Base-by-base conservation (phyloP, 129 eudicot genomes). In the Cynara cardunculus region DNA sequence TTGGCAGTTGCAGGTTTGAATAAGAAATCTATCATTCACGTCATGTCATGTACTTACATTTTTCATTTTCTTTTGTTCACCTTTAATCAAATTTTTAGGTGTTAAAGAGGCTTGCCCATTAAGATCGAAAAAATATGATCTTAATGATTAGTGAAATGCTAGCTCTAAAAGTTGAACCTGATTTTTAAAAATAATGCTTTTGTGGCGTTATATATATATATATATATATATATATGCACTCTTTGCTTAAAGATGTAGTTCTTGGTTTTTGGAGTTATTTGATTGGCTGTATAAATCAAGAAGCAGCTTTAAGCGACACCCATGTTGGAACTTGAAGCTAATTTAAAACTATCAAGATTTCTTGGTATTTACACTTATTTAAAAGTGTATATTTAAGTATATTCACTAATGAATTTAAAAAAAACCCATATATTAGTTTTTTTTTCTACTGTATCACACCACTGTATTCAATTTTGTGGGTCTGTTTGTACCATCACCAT, bases 301-400 rank as follows among this genome's bases (percentile, higher is more conserved):
- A 81, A 82, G 71, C 85, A 75, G 85, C 72, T 59, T 82, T 82
- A 31, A n/a, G 44, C 56, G 56, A 66, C 68, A 73, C 30, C 41
- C 41, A 46, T 76, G 71, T 82, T 75, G 85, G 85, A 82, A 82
- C 80, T 82, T 82, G 85, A 82, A 82, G 76, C 76, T 31, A 24
- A 82, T 75, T 75, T 82, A 82, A 73, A 65, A 39, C 14, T 37
- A 22, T 34, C 4, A 21, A 80, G 49, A 61, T 64, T 81, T 67
- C 79, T 64, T 14, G 59, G 68, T 74, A 3, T 82, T 11, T 22
- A 30, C 81, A 67, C 56, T 8, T 24, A n/a, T n/a, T 16, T 44
- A 11, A 44, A 44, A 44, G 0, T n/a, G n/a, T n/a, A n/a, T n/a
- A n/a, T n/a, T n/a, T n/a, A n/a, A n/a, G n/a, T n/a, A n/a, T n/a